Conservation (phyloP, 306 rosid species). For the Vachellia pachyceras region DNA sequence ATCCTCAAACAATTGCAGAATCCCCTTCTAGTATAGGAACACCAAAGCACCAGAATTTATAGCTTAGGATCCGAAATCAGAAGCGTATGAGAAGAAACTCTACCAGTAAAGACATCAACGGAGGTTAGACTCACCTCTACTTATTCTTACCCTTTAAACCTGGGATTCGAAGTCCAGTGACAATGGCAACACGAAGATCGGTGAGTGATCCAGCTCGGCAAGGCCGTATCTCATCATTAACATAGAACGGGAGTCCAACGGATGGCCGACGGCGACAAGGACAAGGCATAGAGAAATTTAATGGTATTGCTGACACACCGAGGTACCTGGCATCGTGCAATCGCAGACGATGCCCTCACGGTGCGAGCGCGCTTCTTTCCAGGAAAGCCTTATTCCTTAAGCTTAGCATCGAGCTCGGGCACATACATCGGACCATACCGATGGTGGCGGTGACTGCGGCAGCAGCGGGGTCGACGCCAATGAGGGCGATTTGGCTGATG, state of each 20-base stretch:
- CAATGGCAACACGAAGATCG: background rate
- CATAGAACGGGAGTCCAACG: background rate
- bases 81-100: background rate
- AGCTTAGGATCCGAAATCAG: slow-evolving; percentile 20
- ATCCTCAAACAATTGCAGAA: slow-evolving; percentile 13
- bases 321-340: slow-evolving; percentile 80
- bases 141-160: background rate
- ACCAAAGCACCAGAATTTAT: slow-evolving; percentile 10
- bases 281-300: no score
- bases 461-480: background rate
- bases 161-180: background rate
- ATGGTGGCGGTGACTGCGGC: background rate
- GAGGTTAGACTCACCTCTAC: background rate
- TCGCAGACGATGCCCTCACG: slow-evolving; percentile 48
- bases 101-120: background rate
- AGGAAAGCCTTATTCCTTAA: slow-evolving; percentile 65
- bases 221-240: background rate
- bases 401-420: slow-evolving; percentile 79
- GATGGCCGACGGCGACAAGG: no score
- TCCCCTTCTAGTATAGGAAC: background rate
- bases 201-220: background rate
- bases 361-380: slow-evolving; percentile 72
- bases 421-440: slow-evolving; percentile 76
- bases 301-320: no score
- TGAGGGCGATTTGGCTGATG: background rate